Evolutionary conservation across 2,329 filamentous ascomycete genomes (phyloP).

Genomic region (Penicillium brevicompactum): DNA sequence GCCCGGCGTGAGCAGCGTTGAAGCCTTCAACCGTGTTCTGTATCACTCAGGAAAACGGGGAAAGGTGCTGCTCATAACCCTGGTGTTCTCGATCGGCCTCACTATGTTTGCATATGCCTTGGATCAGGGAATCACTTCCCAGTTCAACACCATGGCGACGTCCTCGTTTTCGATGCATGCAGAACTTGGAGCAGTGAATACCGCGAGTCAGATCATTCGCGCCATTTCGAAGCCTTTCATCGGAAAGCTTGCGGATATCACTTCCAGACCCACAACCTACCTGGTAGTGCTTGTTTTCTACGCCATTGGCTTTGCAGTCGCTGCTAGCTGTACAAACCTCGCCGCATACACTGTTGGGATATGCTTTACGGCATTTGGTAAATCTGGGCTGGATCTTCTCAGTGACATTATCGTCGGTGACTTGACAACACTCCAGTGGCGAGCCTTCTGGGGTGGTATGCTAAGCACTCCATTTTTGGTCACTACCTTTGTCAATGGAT

Average conservation of each 20-base stretch:
- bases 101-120: conserved; percentile 35
- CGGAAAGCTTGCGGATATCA: conserved; percentile 28
- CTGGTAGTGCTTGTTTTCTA: conserved; percentile 21
- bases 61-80: conserved; percentile 20
- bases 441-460: conserved; percentile 27
- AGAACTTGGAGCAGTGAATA: conserved; percentile 17
- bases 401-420: conserved; percentile 33
- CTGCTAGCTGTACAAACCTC: conserved; percentile 18
- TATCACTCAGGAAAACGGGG: conserved; percentile 26
- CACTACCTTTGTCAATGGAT: conserved; percentile 46
- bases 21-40: conserved; percentile 31
- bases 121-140: conserved; percentile 23
- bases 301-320: conserved; percentile 21
- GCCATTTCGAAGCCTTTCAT: conserved; percentile 28
- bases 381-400: conserved; percentile 31
- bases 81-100: conserved; percentile 25
- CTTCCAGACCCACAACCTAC: conserved; percentile 25
- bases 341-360: conserved; percentile 29
- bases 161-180: conserved; percentile 23
- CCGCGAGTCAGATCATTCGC: conserved; percentile 25
- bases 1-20: conserved; percentile 15
- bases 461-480: conserved; percentile 38
- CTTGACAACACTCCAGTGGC: conserved; percentile 32
- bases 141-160: conserved; percentile 23
- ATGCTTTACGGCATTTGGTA: conserved; percentile 30